Evolutionary conservation across 352 stramenopile genomes (phyloP).

Genomic region (Globisporangium spiculum): DNA sequence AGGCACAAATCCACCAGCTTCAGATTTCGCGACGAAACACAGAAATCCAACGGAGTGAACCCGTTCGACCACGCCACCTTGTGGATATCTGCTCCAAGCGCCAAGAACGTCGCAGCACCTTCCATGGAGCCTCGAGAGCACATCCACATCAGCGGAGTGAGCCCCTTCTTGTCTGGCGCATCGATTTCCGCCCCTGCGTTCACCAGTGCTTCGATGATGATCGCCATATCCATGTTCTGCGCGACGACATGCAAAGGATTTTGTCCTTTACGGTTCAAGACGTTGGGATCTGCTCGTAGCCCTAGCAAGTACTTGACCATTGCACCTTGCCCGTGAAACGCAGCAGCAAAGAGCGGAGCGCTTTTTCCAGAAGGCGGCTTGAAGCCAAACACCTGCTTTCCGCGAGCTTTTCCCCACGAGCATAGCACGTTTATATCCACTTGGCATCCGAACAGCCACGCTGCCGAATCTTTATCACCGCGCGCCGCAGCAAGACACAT

Average conservation of each 20-base stretch:
- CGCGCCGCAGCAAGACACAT: conserved; percentile 65
- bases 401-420: conserved; percentile 65
- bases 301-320: conserved; percentile 71
- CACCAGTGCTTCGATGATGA: conserved; percentile 65
- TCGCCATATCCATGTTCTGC: conserved; percentile 46
- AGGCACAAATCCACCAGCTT: conserved; percentile 70
- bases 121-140: conserved; percentile 56
- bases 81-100: conserved; percentile 63
- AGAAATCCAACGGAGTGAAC: conserved; percentile 66
- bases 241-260: conserved; percentile 69
- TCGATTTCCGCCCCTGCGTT: conserved; percentile 57
- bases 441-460: conserved; percentile 49
- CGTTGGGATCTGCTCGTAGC: conserved; percentile 45
- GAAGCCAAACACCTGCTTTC: conserved; percentile 73
- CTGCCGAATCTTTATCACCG: conserved; percentile 65
- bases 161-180: conserved; percentile 52
- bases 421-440: conserved; percentile 65
- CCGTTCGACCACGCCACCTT: conserved; percentile 73
- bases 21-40: conserved; percentile 32
- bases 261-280: conserved; percentile 55
- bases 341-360: conserved; percentile 62
- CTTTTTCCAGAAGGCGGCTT: conserved; percentile 50
- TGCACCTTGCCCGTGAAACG: conserved; percentile 45
- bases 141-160: conserved; percentile 83
- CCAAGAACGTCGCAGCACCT: conserved; percentile 64